Evolutionary conservation across 2,329 filamentous ascomycete species (phyloP).

Genomic region (Trichoderma afroharzianum): DNA sequence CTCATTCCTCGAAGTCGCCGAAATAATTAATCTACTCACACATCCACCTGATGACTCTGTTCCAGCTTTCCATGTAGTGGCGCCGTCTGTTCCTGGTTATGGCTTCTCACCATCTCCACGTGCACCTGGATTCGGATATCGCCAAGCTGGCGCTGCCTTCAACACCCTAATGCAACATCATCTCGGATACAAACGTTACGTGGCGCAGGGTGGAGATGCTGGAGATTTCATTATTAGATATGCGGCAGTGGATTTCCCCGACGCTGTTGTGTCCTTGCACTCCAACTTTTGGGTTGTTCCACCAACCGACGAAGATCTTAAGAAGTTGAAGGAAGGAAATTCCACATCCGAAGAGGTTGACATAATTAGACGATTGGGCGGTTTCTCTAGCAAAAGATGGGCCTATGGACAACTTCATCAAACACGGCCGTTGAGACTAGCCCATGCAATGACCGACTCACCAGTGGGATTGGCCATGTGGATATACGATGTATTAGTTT

Average conservation of each 20-base stretch:
- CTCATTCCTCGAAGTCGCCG: conserved; percentile 63
- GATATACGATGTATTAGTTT: not conserved
- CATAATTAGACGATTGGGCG: not conserved
- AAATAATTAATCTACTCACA: conserved; percentile 53
- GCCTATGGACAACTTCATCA: not conserved
- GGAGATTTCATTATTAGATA: not conserved
- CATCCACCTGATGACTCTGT: conserved; percentile 25
- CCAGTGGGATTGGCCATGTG: not conserved
- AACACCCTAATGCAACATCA: not conserved
- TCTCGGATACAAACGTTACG: not conserved
- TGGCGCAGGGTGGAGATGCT: not conserved
- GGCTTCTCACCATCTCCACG: conserved; percentile 28
- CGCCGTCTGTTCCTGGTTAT: conserved; percentile 56
- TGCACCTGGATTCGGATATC: not conserved
- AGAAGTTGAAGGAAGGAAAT: not conserved
- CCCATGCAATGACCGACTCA: not conserved
- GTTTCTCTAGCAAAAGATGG: not conserved
- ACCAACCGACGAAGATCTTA: not conserved
- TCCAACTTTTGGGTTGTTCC: not conserved
- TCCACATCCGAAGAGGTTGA: not conserved
- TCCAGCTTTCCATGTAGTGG: conserved; percentile 53
- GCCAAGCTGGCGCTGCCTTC: not conserved
- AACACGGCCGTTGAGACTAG: not conserved
- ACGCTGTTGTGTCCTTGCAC: not conserved
- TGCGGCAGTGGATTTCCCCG: not conserved